These are phyloP conservation scores for Lepiota venenata DNA, from an alignment of 768 basidiomycete genomes.

Conservation along the genomic window DNA sequence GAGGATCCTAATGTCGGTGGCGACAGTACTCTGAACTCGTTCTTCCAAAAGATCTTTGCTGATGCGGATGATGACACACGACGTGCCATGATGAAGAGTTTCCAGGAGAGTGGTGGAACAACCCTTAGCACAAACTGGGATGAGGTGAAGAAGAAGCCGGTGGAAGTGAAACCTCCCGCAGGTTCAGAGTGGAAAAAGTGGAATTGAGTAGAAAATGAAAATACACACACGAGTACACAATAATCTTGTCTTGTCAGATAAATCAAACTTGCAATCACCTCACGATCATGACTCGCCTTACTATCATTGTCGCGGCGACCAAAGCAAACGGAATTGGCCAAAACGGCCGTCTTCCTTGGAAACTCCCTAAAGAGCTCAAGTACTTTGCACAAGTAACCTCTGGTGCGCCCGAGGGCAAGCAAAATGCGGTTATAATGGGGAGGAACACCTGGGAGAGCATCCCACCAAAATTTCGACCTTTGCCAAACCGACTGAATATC, in stretches of 20 bases:
- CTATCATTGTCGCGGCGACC: slow-evolving; percentile 94
- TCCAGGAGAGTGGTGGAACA: slow-evolving; percentile 92
- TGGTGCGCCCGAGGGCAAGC: slow-evolving; percentile 45
- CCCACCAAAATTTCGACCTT: slow-evolving; percentile 77
- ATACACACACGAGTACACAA: not conserved
- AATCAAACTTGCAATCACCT: slow-evolving; percentile 6
- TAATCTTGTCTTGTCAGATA: not conserved
- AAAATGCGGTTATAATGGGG: slow-evolving; percentile 91
- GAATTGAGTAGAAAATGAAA: slow-evolving; percentile 33
- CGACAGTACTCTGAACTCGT: slow-evolving; percentile 78
- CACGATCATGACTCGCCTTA: slow-evolving; percentile 59
- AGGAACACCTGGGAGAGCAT: slow-evolving; percentile 98
- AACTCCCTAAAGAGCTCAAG: slow-evolving; percentile 81
- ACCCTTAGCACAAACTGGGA: slow-evolving; percentile 96
- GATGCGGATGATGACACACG: slow-evolving; percentile 91
- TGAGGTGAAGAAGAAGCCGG: slow-evolving; percentile 68
- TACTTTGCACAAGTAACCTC: slow-evolving; percentile 87
- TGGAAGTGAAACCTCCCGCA: slow-evolving; percentile 79
- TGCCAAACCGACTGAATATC: slow-evolving; percentile 72
- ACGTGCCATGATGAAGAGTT: slow-evolving; percentile 98
- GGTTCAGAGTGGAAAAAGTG: slow-evolving; percentile 86
- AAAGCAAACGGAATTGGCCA: slow-evolving; percentile 84
- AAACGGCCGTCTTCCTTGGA: slow-evolving; percentile 80
- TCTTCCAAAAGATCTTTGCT: slow-evolving; percentile 89
- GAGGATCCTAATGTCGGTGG: slow-evolving; percentile 91